Evolutionary conservation across 2,329 filamentous ascomycete species (phyloP).

Genomic region (Claviceps sp.): DNA sequence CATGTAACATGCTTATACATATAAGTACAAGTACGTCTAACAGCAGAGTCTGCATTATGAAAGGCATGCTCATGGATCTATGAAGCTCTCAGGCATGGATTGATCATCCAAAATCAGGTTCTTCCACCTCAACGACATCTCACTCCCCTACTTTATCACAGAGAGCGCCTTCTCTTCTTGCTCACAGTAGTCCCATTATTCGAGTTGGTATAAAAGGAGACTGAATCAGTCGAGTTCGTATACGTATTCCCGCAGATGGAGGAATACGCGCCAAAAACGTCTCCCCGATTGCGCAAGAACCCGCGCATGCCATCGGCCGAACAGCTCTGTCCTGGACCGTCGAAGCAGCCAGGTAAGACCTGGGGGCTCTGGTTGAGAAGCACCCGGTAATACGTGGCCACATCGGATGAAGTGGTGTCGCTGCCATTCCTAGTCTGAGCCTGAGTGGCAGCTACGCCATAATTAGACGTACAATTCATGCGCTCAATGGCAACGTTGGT

Average conservation of each 20-base stretch:
- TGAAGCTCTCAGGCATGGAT: too few relatives aligned
- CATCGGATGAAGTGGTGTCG: too few relatives aligned
- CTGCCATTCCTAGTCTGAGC: not conserved
- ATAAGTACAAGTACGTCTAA: too few relatives aligned
- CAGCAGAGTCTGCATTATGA: too few relatives aligned
- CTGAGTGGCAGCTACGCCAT: not conserved
- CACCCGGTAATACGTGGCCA: conserved; percentile 25
- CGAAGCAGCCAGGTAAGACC: conserved; percentile 25
- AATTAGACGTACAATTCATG: conserved; percentile 34
- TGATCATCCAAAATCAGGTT: not conserved
- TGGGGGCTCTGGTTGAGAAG: conserved; percentile 31
- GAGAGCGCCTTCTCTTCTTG: not conserved
- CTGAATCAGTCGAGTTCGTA: conserved; percentile 20
- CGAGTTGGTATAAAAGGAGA: conserved; percentile 20
- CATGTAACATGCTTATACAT: too few relatives aligned
- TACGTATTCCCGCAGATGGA: conserved; percentile 24
- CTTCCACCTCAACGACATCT: not conserved
- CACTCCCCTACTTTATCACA: not conserved
- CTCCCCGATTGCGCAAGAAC: conserved; percentile 24
- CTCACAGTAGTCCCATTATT: conserved; percentile 14
- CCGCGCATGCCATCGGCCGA: conserved; percentile 24
- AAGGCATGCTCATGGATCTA: too few relatives aligned
- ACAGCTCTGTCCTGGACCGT: conserved; percentile 31
- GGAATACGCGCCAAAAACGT: conserved; percentile 27
- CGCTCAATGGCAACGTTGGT: conserved; percentile 54